phyloP scores from a whole-genome alignment of 2,329 filamentous ascomycete genomes.

The Graphilbum fragrans region DNA sequence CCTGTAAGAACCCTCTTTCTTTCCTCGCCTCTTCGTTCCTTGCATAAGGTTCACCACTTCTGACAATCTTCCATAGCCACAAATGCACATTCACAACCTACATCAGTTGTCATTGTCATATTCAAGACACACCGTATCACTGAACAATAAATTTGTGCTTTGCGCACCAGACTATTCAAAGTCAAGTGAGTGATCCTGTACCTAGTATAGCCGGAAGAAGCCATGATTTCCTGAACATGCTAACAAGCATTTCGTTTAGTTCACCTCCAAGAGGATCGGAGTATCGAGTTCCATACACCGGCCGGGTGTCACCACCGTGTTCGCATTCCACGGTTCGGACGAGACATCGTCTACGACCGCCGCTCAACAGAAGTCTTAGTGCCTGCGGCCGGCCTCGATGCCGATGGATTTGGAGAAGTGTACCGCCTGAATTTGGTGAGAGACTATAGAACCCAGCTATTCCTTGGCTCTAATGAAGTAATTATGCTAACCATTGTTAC shows the following conservation, averaged over 20 bases:
- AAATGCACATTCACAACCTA: slow-evolving; percentile 93
- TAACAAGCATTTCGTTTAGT: slow-evolving; percentile 39
- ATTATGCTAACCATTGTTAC: neutral
- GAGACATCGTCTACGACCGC: slow-evolving; percentile 77
- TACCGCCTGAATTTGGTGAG: slow-evolving; percentile 68
- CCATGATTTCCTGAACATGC: slow-evolving; percentile 76
- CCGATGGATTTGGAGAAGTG: slow-evolving; percentile 79
- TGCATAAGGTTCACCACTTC: neutral
- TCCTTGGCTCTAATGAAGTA: neutral
- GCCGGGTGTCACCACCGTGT: slow-evolving; percentile 78
- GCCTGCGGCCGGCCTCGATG: slow-evolving; percentile 76
- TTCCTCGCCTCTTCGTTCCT: neutral
- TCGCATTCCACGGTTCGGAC: slow-evolving; percentile 84
- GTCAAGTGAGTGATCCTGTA: slow-evolving; percentile 46
- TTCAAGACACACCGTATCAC: slow-evolving; percentile 76
- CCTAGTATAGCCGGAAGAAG: no score
- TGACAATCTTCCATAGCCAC: slow-evolving; percentile 18
- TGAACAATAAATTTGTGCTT: slow-evolving; percentile 85
- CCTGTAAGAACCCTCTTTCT: slow-evolving; percentile 24
- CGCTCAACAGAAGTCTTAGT: slow-evolving; percentile 75
- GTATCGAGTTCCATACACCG: slow-evolving; percentile 85
- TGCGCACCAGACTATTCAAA: slow-evolving; percentile 89
- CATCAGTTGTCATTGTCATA: slow-evolving; percentile 90
- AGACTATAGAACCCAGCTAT: neutral
- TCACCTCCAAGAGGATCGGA: slow-evolving; percentile 84